Conservation (phyloP, 164 flowering plant genomes). For the Euptelea pleiosperma region DNA sequence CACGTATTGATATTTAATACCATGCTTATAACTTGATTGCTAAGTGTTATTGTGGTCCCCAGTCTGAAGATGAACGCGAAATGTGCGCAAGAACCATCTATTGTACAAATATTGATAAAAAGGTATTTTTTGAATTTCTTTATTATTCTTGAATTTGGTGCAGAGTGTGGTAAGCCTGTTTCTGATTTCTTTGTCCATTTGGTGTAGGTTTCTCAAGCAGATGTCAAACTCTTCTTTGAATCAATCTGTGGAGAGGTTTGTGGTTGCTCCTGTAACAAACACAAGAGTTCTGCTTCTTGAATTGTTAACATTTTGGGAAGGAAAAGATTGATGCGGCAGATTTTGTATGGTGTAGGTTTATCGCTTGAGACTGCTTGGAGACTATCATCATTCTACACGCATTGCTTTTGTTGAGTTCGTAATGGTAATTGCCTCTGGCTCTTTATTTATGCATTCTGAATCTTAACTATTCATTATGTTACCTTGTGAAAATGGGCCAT, state of each 20-base stretch:
- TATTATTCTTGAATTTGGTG: conserved; percentile 1
- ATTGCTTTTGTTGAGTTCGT: conserved; percentile 87
- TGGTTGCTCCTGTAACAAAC: conserved; percentile 3
- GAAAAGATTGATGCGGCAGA: neutral
- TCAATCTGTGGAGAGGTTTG: conserved; percentile 77
- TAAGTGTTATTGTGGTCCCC: conserved; percentile 13
- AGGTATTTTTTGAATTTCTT: conserved; percentile 36
- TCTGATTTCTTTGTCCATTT: conserved; percentile 3
- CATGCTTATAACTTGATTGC: neutral
- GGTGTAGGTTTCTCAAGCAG: conserved; percentile 61
- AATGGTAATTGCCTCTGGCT: conserved; percentile 36
- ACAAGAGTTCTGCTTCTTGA: neutral
- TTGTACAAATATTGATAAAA: conserved; percentile 77
- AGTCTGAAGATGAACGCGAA: conserved; percentile 79
- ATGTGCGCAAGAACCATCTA: conserved; percentile 82
- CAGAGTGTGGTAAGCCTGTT: neutral
- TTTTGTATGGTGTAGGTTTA: conserved; percentile 27
- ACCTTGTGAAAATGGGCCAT: neutral
- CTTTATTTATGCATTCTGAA: neutral
- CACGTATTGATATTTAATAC: neutral
- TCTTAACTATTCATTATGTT: neutral
- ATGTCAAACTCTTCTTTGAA: conserved; percentile 69
- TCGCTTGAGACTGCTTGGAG: conserved; percentile 68
- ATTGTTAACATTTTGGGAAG: neutral
- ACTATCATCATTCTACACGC: conserved; percentile 75